phyloP scores from a whole-genome alignment of 192 early-diverging fungal genomes.

The Pilaira anomala region DNA sequence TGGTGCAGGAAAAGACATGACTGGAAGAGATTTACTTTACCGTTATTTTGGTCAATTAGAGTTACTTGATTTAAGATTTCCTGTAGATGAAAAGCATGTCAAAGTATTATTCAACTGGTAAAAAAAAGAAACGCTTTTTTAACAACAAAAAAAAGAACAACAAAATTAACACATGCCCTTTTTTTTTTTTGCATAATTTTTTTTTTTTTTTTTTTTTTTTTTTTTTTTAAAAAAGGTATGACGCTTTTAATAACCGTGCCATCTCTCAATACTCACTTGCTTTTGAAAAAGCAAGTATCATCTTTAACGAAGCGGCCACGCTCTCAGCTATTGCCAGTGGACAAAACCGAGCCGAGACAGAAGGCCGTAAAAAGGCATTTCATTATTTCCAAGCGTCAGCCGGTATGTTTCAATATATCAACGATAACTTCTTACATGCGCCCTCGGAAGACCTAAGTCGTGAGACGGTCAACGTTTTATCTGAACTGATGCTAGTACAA shows the following conservation, averaged over 20 bases:
- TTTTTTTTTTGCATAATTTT: slow-evolving; percentile 14
- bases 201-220: slow-evolving; percentile 11
- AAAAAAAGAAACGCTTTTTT: slow-evolving; percentile 1
- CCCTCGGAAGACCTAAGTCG: slow-evolving; percentile 89
- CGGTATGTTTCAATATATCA: slow-evolving; percentile 93
- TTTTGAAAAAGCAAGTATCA: slow-evolving; percentile 93
- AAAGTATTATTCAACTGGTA: slow-evolving; percentile 92
- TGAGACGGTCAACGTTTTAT: slow-evolving; percentile 83
- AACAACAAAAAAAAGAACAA: no score
- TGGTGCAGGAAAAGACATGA: slow-evolving; percentile 90
- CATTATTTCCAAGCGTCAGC: slow-evolving; percentile 93
- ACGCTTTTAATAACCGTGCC: slow-evolving; percentile 78
- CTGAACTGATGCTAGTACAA: slow-evolving; percentile 87
- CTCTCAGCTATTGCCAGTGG: slow-evolving; percentile 70
- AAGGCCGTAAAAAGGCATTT: slow-evolving; percentile 77
- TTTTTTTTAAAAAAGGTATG: slow-evolving; percentile 45
- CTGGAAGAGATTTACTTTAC: slow-evolving; percentile 91
- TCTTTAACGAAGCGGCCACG: slow-evolving; percentile 91
- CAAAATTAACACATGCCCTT: neutral
- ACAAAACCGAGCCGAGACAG: slow-evolving; percentile 71
- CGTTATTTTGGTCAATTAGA: slow-evolving; percentile 97
- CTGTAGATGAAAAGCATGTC: slow-evolving; percentile 88
- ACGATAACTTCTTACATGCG: slow-evolving; percentile 97
- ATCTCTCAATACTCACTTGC: slow-evolving; percentile 91
- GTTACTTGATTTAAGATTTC: slow-evolving; percentile 88